Evolutionary conservation across 352 stramenopile genomes (phyloP).

Genomic region (Pythium apleroticum): DNA sequence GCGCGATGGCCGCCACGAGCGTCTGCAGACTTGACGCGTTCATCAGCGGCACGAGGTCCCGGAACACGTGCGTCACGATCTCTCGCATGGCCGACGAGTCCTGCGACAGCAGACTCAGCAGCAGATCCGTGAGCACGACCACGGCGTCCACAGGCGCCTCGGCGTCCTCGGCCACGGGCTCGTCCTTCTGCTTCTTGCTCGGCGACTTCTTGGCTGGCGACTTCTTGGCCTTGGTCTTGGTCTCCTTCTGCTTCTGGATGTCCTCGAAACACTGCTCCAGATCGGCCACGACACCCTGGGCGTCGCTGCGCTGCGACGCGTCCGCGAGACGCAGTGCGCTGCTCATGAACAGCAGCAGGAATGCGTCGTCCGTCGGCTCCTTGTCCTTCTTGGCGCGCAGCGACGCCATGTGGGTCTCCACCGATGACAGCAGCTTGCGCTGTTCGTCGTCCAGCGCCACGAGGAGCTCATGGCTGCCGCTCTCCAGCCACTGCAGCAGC

Average conservation of each 20-base stretch:
- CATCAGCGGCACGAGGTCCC: constrained; percentile 65
- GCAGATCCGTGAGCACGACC: constrained; percentile 79
- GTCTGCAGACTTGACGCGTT: constrained; percentile 61
- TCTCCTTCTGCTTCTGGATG: constrained; percentile 38
- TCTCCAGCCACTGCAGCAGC: constrained; percentile 41
- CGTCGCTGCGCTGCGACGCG: constrained; percentile 58
- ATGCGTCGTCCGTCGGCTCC: constrained; percentile 53
- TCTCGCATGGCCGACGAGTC: constrained; percentile 84
- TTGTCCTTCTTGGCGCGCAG: constrained; percentile 34
- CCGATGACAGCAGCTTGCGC: constrained; percentile 32
- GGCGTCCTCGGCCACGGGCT: constrained; percentile 19
- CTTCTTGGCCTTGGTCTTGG: constrained; percentile 37
- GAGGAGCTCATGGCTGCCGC: constrained; percentile 31
- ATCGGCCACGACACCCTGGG: constrained; percentile 52
- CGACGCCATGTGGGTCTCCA: constrained; percentile 37
- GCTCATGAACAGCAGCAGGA: constrained; percentile 76
- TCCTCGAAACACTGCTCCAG: constrained; percentile 69
- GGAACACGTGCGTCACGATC: constrained; percentile 82
- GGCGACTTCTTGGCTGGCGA: constrained; percentile 19
- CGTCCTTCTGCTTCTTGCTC: constrained; percentile 26
- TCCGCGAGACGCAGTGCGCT: constrained; percentile 74
- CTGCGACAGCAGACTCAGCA: constrained; percentile 80
- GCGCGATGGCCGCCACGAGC: constrained; percentile 68
- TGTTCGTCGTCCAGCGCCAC: constrained; percentile 42
- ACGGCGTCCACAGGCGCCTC: constrained; percentile 46